phyloP scores from a whole-genome alignment of 495 filamentous ascomycete species.

The Aspergillus funiculosus region DNA sequence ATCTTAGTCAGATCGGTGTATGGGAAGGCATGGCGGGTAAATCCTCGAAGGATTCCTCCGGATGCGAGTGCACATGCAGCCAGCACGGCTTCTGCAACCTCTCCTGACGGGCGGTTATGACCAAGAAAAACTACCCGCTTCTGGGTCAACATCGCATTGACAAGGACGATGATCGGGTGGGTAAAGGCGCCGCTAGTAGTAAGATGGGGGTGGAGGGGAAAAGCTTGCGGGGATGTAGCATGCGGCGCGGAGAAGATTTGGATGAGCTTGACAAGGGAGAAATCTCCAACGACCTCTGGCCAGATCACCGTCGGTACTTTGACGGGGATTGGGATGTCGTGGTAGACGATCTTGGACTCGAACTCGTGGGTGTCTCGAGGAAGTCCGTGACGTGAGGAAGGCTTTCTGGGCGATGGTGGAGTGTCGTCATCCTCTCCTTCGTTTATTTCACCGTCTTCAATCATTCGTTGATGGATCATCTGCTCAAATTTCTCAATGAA shows the following conservation, averaged over 20 bases:
- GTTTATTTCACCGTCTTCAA: slow-evolving; percentile 37
- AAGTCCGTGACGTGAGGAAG: slow-evolving; percentile 49
- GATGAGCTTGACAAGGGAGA: slow-evolving; percentile 94
- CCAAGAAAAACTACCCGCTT: slow-evolving; percentile 95
- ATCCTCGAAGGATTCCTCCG: slow-evolving; percentile 89
- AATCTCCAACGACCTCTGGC: slow-evolving; percentile 95
- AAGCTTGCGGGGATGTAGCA: slow-evolving; percentile 73
- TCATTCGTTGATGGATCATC: slow-evolving; percentile 70
- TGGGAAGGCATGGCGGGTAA: slow-evolving; percentile 96
- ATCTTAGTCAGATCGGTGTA: slow-evolving; percentile 98
- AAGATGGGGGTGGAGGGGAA: slow-evolving; percentile 82
- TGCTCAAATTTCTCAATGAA: slow-evolving; percentile 97
- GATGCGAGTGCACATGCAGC: slow-evolving; percentile 90
- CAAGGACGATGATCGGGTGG: slow-evolving; percentile 50
- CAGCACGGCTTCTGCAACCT: slow-evolving; percentile 92
- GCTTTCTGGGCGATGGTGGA: slow-evolving; percentile 46
- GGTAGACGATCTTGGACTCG: slow-evolving; percentile 89
- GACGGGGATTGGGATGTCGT: slow-evolving; percentile 91
- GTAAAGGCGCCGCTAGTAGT: slow-evolving; percentile 77
- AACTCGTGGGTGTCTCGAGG: slow-evolving; percentile 96
- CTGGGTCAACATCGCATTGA: slow-evolving; percentile 75
- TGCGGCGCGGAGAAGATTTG: slow-evolving; percentile 84
- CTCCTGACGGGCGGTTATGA: slow-evolving; percentile 86
- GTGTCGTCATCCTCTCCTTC: slow-evolving; percentile 21
- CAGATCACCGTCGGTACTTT: slow-evolving; percentile 89